Base-by-base conservation (phyloP, 129 eudicot genomes). In the Silybum marianum region DNA sequence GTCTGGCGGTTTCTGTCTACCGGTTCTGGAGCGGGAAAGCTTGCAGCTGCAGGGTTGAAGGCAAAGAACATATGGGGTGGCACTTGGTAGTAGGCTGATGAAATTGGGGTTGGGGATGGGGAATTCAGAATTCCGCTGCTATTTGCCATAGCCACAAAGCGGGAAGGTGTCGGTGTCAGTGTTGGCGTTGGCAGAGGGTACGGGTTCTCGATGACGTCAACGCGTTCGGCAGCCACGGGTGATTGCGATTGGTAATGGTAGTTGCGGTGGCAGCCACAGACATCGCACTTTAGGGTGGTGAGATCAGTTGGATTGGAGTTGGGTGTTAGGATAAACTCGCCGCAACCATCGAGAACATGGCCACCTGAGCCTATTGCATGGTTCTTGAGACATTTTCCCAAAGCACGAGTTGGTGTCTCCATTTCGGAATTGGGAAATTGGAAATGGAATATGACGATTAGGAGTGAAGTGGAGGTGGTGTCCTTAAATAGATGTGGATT, bases 181-280 rank as follows among this genome's bases (percentile, higher is more conserved):
- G 54, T 11, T 44, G 84, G 87, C 13, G 76, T 86, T 0, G 90
- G 89, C 40, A 78, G 90, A 82, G 83, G 90, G 23, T 88, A 78
- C 9, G 86, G 89, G 84, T 79, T 85, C 72, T 87, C 91, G 39
- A 84, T 73, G 21, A 67, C 36, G 54, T 58, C 23, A 58, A n/a
- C 66, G 7, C 32, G 84, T 40, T 21, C 87, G 30, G 23, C 54
- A 4, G 81, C 87, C 44, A 28, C 54, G 4, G 83, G 83, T 44
- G 77, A 86, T 68, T 48, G 79, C 1, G 66, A 74, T 4, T 87
- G 86, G 86, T 90, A 91, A 82, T 93, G 98, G 89, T 91, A 93
- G 77, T 85, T 93, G 39, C 97, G 97, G 89, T 89, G 98, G 80
- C 97, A 93, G 1, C 96, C 93, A 51, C 96, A 88, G 2, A 93